These are phyloP conservation scores for Stellera chamaejasme DNA, from an alignment of 345 rosid species.

Conservation along the genomic window DNA sequence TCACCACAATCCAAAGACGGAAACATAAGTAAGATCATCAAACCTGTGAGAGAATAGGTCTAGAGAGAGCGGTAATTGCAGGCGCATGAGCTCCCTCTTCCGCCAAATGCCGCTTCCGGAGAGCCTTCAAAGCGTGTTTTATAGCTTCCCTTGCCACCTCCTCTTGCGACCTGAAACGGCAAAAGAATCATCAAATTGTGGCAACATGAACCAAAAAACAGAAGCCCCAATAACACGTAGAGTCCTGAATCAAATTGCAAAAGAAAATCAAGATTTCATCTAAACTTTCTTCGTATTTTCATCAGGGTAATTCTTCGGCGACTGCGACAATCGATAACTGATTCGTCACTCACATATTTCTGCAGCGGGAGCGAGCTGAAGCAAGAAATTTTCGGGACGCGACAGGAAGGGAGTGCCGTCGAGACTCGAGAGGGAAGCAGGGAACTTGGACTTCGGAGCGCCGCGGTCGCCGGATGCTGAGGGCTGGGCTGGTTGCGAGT, in stretches of 20 bases:
- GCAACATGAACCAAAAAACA: not conserved
- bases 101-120: constrained; percentile 71
- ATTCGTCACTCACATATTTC: too few species aligned
- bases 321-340: too few species aligned
- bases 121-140: constrained; percentile 72
- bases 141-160: constrained; percentile 58
- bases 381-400: too few species aligned
- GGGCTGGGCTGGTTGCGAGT: too few species aligned
- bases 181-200: not conserved
- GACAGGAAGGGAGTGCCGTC: too few species aligned
- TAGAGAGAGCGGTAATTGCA: constrained; percentile 66
- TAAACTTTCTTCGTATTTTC: not conserved
- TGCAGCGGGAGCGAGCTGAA: too few species aligned
- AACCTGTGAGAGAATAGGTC: constrained; percentile 80
- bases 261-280: too few species aligned
- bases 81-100: constrained; percentile 97
- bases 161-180: constrained; percentile 41
- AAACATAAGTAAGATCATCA: not conserved
- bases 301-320: not conserved
- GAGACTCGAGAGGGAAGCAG: too few species aligned
- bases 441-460: too few species aligned
- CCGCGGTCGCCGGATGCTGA: too few species aligned
- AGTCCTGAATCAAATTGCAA: not conserved
- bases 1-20: too few species aligned
- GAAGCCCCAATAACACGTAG: not conserved